These are phyloP conservation scores for Ophiocordyceps camponoti-rufipedis DNA, from an alignment of 2,329 filamentous ascomycete species.

Conservation along the genomic window DNA sequence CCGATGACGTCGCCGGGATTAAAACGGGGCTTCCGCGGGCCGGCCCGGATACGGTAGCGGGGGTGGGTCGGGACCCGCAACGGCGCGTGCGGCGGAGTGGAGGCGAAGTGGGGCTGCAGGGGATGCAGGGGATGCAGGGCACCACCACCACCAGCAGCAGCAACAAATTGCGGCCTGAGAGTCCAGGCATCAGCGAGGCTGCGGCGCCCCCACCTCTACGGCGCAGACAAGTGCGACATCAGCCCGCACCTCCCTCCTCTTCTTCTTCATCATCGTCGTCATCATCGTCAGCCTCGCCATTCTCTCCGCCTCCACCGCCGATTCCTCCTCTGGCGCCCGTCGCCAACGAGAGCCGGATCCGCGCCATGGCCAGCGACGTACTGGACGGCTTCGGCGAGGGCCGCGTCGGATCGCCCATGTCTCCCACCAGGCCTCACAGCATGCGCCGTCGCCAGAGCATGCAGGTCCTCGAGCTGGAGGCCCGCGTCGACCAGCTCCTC, in stretches of 20 bases:
- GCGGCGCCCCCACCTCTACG: too few species aligned
- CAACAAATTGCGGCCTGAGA: constrained; percentile 39
- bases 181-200: constrained; percentile 31
- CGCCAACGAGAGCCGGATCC: constrained; percentile 74
- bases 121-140: constrained; percentile 4
- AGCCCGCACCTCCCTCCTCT: neutral
- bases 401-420: constrained; percentile 69
- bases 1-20: constrained; percentile 26
- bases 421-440: constrained; percentile 84
- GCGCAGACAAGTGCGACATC: too few species aligned
- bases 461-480: constrained; percentile 86
- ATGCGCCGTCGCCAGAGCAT: constrained; percentile 95
- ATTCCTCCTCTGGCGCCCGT: constrained; percentile 38
- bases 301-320: neutral
- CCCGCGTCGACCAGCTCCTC: constrained; percentile 63
- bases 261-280: neutral
- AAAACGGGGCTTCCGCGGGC: constrained; percentile 1
- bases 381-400: constrained; percentile 91
- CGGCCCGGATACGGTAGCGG: neutral
- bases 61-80: constrained; percentile 10
- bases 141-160: too few species aligned
- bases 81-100: constrained; percentile 7
- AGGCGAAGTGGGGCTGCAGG: constrained; percentile 1
- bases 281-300: neutral
- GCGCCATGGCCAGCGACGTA: constrained; percentile 78